Base-by-base conservation (phyloP, 1,284 basidiomycete species). In the Hymenochaete sp. region DNA sequence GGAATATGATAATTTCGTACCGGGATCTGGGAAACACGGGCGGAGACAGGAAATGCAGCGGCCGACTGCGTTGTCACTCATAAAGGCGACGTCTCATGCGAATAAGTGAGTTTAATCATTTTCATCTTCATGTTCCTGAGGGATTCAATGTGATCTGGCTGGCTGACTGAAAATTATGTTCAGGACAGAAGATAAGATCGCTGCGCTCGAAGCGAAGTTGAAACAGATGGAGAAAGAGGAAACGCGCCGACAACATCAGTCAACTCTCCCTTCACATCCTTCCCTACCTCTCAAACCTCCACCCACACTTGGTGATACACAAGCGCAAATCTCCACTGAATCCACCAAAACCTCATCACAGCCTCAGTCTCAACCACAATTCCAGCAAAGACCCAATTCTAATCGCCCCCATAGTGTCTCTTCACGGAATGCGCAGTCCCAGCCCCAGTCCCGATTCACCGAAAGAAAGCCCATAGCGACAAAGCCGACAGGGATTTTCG, bases 171-270 rank as follows among this genome's bases (percentile, higher is more conserved):
- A n/a, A n/a, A n/a, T 6, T 10, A 13, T 29, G 35, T 51, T 28
- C 55, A 92, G 89, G 46, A 92, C 88, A 1, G 70, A 77, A 39
- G 81, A 82, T 52, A 96, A 96, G 65, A 98, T 98, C 55, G 91
- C 92, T 1, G 79, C 85, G 51, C 85, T 97, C 74, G 95, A 98
- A 62, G 93, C 93, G 3, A 98, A 98, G 62, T 70, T 98, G 16
- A 76, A 79, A 7, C 77, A 88, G 52, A 77, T 96, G 75, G 77
- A 79, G 53, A 62, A 66, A 44, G 59, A 61, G 9, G 47, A 47
- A n/a, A 26, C 27, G 59, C 62, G 33, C 48, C 13, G 6, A 19
- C n/a, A n/a, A n/a, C n/a, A n/a, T n/a, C 42, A 32, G 41, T 53
- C 47, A 18, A 52, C 45, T 42, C 49, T 38, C 48, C 55, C 64